phyloP scores from a whole-genome alignment of 2,329 filamentous ascomycete genomes.

The Coniochaeta pulveracea region DNA sequence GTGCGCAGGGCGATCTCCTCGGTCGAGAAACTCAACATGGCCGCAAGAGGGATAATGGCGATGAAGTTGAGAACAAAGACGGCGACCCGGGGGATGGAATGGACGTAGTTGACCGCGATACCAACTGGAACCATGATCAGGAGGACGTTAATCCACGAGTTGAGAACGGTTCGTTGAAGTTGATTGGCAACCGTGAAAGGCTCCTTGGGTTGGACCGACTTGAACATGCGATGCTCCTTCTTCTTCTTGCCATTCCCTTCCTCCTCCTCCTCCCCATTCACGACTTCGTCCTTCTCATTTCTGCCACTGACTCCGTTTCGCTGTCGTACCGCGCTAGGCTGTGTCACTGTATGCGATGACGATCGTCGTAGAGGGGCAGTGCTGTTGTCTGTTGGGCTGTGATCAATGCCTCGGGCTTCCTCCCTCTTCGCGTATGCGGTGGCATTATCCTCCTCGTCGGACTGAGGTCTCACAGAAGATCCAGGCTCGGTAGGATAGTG shows the following conservation, averaged over 20 bases:
- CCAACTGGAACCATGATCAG: conserved; percentile 69
- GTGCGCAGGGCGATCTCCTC: conserved; percentile 77
- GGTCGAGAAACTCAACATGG: conserved; percentile 76
- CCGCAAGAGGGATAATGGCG: conserved; percentile 82
- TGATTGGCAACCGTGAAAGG: conserved; percentile 54
- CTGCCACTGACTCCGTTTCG: conserved; percentile 14
- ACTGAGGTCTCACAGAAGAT: conserved; percentile 4
- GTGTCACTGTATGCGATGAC: not conserved
- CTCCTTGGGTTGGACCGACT: conserved; percentile 34
- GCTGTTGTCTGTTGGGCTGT: conserved; percentile 1
- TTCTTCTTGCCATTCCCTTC: conserved; percentile 19
- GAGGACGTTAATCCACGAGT: conserved; percentile 79
- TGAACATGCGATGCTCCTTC: conserved; percentile 31
- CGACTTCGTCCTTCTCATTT: conserved; percentile 15
- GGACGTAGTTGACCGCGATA: conserved; percentile 59
- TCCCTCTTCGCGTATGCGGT: not conserved
- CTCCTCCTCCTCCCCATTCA: conserved; percentile 9
- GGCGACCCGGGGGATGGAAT: conserved; percentile 41
- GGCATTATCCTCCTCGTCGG: not conserved
- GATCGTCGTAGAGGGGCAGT: not conserved
- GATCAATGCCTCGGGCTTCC: not conserved
- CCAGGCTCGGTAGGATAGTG: conserved; percentile 20
- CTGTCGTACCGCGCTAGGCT: conserved; percentile 5
- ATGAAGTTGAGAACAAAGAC: conserved; percentile 89
- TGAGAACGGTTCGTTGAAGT: conserved; percentile 62